Percentiles rank a stretch among this genome's conserved stretches.
Evolutionary conservation across 1,284 basidiomycete species (phyloP).

Genomic region (Marasmius fiardii): DNA sequence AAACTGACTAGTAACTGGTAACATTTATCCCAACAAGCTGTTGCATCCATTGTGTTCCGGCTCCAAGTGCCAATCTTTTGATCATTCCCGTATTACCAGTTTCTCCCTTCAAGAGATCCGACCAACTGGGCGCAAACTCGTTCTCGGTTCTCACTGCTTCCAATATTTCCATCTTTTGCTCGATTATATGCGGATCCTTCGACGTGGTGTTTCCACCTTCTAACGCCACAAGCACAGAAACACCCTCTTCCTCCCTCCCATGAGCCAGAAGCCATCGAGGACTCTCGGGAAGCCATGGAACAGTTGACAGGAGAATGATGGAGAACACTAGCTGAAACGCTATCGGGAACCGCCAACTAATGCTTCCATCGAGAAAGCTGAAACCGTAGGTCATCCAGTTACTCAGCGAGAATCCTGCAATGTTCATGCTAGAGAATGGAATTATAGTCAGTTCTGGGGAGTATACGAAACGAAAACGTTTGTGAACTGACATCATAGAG

Average conservation of each 20-base stretch:
- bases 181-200: slow-evolving; percentile 31
- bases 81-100: slow-evolving; percentile 42
- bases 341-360: slow-evolving; percentile 67
- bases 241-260: slow-evolving; percentile 35
- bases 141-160: slow-evolving; percentile 39
- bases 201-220: slow-evolving; percentile 32
- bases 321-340: slow-evolving; percentile 68
- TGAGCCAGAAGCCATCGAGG: slow-evolving; percentile 59
- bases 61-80: slow-evolving; percentile 52
- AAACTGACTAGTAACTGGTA: slow-evolving; percentile 56
- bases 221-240: slow-evolving; percentile 35
- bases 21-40: slow-evolving; percentile 72
- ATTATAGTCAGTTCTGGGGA: background rate
- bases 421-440: slow-evolving; percentile 34
- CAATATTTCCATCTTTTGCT: slow-evolving; percentile 36
- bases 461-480: background rate
- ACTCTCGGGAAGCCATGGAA: slow-evolving; percentile 66
- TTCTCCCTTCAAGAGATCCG: slow-evolving; percentile 34
- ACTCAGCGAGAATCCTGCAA: slow-evolving; percentile 41
- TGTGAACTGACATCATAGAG: slow-evolving; percentile 59
- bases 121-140: slow-evolving; percentile 36
- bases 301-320: slow-evolving; percentile 51
- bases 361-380: slow-evolving; percentile 42
- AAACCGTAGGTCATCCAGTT: slow-evolving; percentile 49
- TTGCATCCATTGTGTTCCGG: slow-evolving; percentile 67